Conservation (phyloP, 106 monocot species). For the Acorus calamus region DNA sequence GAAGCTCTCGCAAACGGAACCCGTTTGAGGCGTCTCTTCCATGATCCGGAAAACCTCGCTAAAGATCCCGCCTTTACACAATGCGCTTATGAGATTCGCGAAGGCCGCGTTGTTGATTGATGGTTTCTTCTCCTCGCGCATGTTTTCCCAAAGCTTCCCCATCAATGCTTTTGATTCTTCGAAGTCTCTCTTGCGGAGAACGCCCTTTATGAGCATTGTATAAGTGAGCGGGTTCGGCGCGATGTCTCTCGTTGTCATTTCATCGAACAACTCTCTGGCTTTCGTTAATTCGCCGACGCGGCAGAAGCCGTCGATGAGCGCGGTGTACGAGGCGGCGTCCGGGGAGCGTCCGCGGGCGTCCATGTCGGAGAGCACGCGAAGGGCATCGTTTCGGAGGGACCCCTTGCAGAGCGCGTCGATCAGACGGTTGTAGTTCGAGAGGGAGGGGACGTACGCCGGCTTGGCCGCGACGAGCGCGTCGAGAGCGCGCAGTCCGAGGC, state of each 20-base stretch:
- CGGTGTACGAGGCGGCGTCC: conserved; percentile 45
- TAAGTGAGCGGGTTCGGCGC: conserved; percentile 66
- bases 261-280: conserved; percentile 53
- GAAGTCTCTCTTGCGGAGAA: conserved; percentile 34
- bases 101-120: conserved; percentile 49
- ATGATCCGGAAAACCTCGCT: conserved; percentile 72
- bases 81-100: conserved; percentile 55
- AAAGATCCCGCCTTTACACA: conserved; percentile 67
- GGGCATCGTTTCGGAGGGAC: conserved; percentile 15
- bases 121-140: conserved; percentile 29
- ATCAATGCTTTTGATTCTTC: conserved; percentile 35
- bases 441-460: conserved; percentile 41
- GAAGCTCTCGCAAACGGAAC: conserved; percentile 41
- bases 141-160: conserved; percentile 43
- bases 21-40: conserved; percentile 70
- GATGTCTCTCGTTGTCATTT: conserved; percentile 43
- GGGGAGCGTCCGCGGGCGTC: conserved; percentile 26
- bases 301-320: conserved; percentile 52
- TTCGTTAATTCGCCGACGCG: conserved; percentile 20
- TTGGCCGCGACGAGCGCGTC: conserved; percentile 19
- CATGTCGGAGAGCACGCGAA: conserved; percentile 31
- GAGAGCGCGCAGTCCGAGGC: conserved; percentile 40
- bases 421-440: conserved; percentile 60
- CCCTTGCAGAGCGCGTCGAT: conserved; percentile 37
- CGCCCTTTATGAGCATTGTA: conserved; percentile 46